Evolutionary conservation across 1,284 basidiomycete genomes (phyloP).

Genomic region (Cryptococcus sp.): DNA sequence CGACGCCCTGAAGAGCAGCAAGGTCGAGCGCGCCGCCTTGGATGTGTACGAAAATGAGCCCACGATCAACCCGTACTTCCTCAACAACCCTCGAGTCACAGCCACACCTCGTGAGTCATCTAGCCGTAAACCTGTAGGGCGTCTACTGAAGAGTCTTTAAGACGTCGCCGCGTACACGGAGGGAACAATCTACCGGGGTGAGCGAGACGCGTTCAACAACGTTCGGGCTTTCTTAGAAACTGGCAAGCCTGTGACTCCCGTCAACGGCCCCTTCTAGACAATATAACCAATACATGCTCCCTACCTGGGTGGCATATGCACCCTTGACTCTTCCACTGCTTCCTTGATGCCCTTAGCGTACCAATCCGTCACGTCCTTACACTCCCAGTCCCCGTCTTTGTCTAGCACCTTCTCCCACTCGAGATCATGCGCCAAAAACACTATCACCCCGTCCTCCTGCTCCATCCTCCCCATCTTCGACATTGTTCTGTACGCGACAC

Average conservation of each 20-base stretch:
- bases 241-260: slow-evolving; percentile 18
- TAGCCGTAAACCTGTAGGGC: too few species aligned
- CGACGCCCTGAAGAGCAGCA: slow-evolving; percentile 17
- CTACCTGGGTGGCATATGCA: not conserved
- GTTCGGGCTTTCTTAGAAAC: slow-evolving; percentile 15
- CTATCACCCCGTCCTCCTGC: slow-evolving; percentile 15
- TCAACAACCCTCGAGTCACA: slow-evolving; percentile 11
- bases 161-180: slow-evolving; percentile 16
- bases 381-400: slow-evolving; percentile 13
- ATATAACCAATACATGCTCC: not conserved
- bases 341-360: not conserved
- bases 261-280: slow-evolving; percentile 18
- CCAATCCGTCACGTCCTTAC: slow-evolving; percentile 14
- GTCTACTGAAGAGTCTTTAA: too few species aligned
- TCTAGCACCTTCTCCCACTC: slow-evolving; percentile 18
- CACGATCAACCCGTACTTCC: slow-evolving; percentile 3
- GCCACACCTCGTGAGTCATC: not conserved
- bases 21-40: slow-evolving; percentile 26
- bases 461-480: slow-evolving; percentile 20
- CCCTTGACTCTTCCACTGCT: too few species aligned
- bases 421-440: slow-evolving; percentile 18
- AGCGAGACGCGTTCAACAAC: slow-evolving; percentile 20
- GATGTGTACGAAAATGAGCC: slow-evolving; percentile 43
- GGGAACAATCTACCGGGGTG: slow-evolving; percentile 14
- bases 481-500: slow-evolving; percentile 17